These are phyloP conservation scores for Paramecium pentaurelia DNA, from an alignment of 73 alveolate species.

Conservation along the genomic window DNA sequence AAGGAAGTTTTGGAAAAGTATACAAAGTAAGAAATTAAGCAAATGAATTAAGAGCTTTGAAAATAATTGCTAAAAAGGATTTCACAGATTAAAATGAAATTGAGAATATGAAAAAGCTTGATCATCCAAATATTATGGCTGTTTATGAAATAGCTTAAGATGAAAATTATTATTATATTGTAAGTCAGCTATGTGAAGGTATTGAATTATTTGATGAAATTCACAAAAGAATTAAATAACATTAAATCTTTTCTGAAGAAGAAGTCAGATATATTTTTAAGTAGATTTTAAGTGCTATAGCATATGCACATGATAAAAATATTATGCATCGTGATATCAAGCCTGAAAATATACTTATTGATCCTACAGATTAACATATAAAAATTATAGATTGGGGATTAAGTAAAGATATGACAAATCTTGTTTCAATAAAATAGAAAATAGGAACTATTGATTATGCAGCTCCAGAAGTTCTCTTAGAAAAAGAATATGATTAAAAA, in stretches of 20 bases:
- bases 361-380: slow-evolving; percentile 2
- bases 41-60: slow-evolving; percentile 28
- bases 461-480: slow-evolving; percentile 84
- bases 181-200: slow-evolving; percentile 51
- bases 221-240: not conserved
- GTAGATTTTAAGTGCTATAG: slow-evolving; percentile 11
- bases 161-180: slow-evolving; percentile 18
- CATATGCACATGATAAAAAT: slow-evolving; percentile 54
- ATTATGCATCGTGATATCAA: slow-evolving; percentile 59
- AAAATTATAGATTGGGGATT: slow-evolving; percentile 61
- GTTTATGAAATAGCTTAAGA: slow-evolving; percentile 45
- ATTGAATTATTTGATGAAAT: slow-evolving; percentile 56
- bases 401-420: not conserved
- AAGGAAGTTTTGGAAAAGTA: slow-evolving; percentile 33
- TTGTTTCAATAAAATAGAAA: not conserved
- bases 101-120: slow-evolving; percentile 39
- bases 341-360: slow-evolving; percentile 54
- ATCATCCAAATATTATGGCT: slow-evolving; percentile 59
- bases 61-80: not conserved
- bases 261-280: slow-evolving; percentile 15
- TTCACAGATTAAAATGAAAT: not conserved
- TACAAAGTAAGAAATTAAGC: not conserved
- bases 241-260: not conserved
- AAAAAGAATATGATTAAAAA: slow-evolving; percentile 72
- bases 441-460: slow-evolving; percentile 85